These are phyloP conservation scores for Wickerhamomyces canadensis DNA, from an alignment of 805 yeast species.

Conservation along the genomic window DNA sequence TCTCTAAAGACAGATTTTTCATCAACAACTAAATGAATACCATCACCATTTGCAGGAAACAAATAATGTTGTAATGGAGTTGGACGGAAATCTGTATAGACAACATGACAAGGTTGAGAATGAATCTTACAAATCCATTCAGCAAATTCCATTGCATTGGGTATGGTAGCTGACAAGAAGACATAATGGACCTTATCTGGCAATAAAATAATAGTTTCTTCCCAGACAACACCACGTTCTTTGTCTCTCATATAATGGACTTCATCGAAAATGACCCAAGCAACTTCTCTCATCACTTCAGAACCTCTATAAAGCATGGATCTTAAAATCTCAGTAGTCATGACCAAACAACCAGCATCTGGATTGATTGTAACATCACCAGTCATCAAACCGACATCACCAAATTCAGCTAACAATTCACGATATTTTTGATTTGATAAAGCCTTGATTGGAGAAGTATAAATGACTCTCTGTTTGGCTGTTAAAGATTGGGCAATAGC, in stretches of 20 bases:
- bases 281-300: slow-evolving; percentile 97
- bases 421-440: slow-evolving; percentile 85
- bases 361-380: slow-evolving; percentile 98
- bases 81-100: slow-evolving; percentile 97
- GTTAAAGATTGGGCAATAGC: slow-evolving; percentile 94
- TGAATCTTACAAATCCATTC: slow-evolving; percentile 98
- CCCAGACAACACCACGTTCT: slow-evolving; percentile 99
- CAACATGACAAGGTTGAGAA: slow-evolving; percentile 96
- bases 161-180: slow-evolving; percentile 92
- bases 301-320: slow-evolving; percentile 96
- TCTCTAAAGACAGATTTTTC: slow-evolving; percentile 95
- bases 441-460: slow-evolving; percentile 94
- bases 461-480: slow-evolving; percentile 95
- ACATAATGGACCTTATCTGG: slow-evolving; percentile 97
- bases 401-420: slow-evolving; percentile 85
- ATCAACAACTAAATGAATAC: slow-evolving; percentile 95
- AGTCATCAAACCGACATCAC: slow-evolving; percentile 90
- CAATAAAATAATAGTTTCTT: slow-evolving; percentile 89
- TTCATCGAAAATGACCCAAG: slow-evolving; percentile 97
- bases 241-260: slow-evolving; percentile 98
- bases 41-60: slow-evolving; percentile 98
- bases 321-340: slow-evolving; percentile 96
- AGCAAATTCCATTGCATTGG: slow-evolving; percentile 97
- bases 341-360: slow-evolving; percentile 90
- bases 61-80: slow-evolving; percentile 96